Base-by-base conservation (phyloP, 352 stramenopile species). In the Phytophthora podocarpi region DNA sequence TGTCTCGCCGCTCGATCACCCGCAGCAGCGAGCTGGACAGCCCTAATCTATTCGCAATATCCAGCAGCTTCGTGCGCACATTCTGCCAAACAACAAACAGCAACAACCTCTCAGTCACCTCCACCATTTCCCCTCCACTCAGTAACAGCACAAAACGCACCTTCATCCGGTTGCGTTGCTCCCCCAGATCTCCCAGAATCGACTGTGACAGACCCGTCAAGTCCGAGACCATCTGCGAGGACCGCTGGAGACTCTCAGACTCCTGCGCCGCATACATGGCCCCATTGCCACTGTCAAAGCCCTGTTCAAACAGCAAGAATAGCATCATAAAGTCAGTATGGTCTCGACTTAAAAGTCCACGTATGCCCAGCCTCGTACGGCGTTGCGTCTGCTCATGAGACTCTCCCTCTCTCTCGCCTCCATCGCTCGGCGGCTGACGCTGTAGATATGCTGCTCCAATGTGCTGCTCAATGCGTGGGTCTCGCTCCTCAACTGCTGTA, bases 21-120 rank as follows among this genome's bases (percentile, higher is more conserved):
- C 85, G 83, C 58, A 96, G 59, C 30, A 96, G 59, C 37, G 84
- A 93, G 34, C 82, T 93, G 4, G 85, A 94, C 18, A 96, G 70
- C 2, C 87, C 87, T 27, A 96, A 70, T 37, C 81, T 69, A 65
- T 90, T 95, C 13, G 85, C 82, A 45, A 95, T 87, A 47, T 95
- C 86, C 24, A 93, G 59, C 41, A 90, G 49, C 66, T 93, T 93
- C 5, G 82, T 90, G 16, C 84, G 80, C n/a, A 87, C 85, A 53
- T 67, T 67, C 58, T 67, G 16, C 24, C 20, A 42, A 65, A 47
- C 12, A 41, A 50, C 12, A 30, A 64, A 21, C 20, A 37, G 52
- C 24, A 15, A 16, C n/a, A 13, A 37, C 18, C 27, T 30, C 12
- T 45, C 37, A n/a, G 20, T 30, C 4, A 40, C n/a, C 11, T 45